These are phyloP conservation scores for Pestalotiopsis sp. DNA, from an alignment of 2,329 filamentous ascomycete species.

Conservation along the genomic window DNA sequence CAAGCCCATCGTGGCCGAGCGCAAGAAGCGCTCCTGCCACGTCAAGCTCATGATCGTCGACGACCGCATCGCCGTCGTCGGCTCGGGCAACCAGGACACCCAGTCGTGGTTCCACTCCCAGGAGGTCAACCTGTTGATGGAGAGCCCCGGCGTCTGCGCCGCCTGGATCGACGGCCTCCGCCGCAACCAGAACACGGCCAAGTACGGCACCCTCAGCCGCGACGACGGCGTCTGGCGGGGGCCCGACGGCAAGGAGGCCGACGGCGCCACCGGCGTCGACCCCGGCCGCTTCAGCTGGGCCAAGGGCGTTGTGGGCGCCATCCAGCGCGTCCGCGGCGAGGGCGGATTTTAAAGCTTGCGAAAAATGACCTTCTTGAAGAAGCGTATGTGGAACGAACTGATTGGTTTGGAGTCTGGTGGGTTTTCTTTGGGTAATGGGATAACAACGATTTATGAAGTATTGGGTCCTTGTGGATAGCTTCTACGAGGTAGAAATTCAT, in stretches of 20 bases:
- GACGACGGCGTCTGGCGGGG: conserved; percentile 68
- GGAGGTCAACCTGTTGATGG: conserved; percentile 77
- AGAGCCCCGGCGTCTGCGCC: conserved; percentile 61
- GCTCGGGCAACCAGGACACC: conserved; percentile 80
- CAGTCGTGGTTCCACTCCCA: conserved; percentile 80
- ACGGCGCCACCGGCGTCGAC: conserved; percentile 56
- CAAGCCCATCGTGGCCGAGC: conserved; percentile 65
- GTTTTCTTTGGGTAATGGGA: neutral
- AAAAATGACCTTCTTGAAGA: neutral
- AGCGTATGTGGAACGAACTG: neutral
- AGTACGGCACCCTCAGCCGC: conserved; percentile 54
- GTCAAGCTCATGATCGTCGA: conserved; percentile 80
- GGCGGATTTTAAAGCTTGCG: conserved; percentile 28
- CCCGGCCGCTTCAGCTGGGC: conserved; percentile 36
- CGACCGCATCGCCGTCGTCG: conserved; percentile 68
- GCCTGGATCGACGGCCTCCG: conserved; percentile 65
- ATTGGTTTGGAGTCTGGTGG: neutral
- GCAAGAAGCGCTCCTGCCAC: conserved; percentile 71
- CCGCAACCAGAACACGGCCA: conserved; percentile 68
- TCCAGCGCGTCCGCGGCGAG: conserved; percentile 29
- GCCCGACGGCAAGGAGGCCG: conserved; percentile 41
- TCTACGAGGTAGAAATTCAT: neutral
- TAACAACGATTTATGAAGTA: neutral
- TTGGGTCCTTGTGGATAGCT: neutral
- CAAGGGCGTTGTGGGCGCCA: conserved; percentile 28